Base-by-base conservation (phyloP, 2,329 filamentous ascomycete genomes). In the Epichloe festucae region DNA sequence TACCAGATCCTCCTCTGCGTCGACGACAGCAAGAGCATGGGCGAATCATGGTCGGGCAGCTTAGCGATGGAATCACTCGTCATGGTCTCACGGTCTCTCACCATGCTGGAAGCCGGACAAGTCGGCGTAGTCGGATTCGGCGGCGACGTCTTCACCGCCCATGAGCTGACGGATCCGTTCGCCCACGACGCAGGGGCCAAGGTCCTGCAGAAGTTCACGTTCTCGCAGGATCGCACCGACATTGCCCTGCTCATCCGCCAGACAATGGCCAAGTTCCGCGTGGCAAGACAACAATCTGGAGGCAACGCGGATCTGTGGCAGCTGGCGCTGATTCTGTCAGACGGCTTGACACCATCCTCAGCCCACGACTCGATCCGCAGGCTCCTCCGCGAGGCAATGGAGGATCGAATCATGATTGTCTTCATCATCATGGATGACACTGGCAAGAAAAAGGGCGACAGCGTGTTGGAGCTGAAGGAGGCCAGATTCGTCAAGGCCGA, bases 1-100 rank as follows among this genome's bases (percentile, higher is more conserved):
- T 98, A 98, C 70, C 94, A 99, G 69, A 94, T 98, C 67, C 82
- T 98, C 73, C 84, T 99, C 48, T 94, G 93, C 40, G 89, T 99
- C 39, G 93, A 99, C 67, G 93, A 98, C 72, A 91, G 85, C 61
- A 87, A 87, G 67, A 89, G 84, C 54, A 99, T 99, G 93, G 84
- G 87, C 15, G 89, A 95, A 64, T 75, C 75, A 1, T 81, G 78
- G 23, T 85, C 85, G 10, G 86, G 85, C 42, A 77, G 80, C 17
- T 78, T 98, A 4, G 93, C 93, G 0, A 89, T 98, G 64, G 89
- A 97, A 64, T 96, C 91, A 0, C 81, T 98, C 3, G 90, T 94
- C 34, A 86, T 98, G 67, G 85, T 98, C 10, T 85, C 89, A 4
- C 85, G 89, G 55, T 85, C 85, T 21, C 77, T 99, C 23, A 83